These are phyloP conservation scores for Psilocybe mexicana DNA, from an alignment of 1,284 basidiomycete species.

Conservation along the genomic window DNA sequence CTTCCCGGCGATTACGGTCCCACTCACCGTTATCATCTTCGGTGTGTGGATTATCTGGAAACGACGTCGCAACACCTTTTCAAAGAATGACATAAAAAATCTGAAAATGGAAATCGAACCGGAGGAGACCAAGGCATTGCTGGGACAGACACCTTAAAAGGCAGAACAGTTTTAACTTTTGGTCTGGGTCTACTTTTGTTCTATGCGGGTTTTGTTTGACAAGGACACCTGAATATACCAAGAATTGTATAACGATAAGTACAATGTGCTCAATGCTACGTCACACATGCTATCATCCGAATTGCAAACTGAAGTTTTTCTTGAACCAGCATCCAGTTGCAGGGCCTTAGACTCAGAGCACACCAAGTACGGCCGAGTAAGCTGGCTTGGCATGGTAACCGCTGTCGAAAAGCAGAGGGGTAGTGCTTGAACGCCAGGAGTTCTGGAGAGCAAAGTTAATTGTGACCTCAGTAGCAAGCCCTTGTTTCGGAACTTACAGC, in stretches of 20 bases:
- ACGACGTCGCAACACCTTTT: not conserved
- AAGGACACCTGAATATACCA: not conserved
- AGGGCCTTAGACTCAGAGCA: slow-evolving; percentile 16
- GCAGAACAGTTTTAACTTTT: not conserved
- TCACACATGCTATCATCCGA: not conserved
- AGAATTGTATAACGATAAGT: not conserved
- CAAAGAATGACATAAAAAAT: slow-evolving; percentile 6
- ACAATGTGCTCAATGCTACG: not conserved
- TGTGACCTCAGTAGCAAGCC: not conserved
- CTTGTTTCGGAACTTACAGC: slow-evolving; percentile 28
- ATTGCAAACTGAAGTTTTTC: no score
- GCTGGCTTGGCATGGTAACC: slow-evolving; percentile 50
- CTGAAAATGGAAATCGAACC: slow-evolving; percentile 20
- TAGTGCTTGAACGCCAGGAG: slow-evolving; percentile 44
- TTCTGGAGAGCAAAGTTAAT: slow-evolving; percentile 29
- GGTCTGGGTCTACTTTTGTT: no score
- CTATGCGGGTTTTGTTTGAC: no score
- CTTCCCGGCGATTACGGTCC: slow-evolving; percentile 7
- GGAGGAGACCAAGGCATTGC: not conserved
- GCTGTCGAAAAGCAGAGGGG: slow-evolving; percentile 44
- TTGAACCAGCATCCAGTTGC: no score
- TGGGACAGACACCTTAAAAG: not conserved
- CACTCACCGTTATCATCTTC: slow-evolving; percentile 7
- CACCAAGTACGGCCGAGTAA: slow-evolving; percentile 42
- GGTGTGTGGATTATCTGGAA: slow-evolving; percentile 6